Base-by-base conservation (phyloP, 1,284 basidiomycete genomes). In the Trametes versicolor region DNA sequence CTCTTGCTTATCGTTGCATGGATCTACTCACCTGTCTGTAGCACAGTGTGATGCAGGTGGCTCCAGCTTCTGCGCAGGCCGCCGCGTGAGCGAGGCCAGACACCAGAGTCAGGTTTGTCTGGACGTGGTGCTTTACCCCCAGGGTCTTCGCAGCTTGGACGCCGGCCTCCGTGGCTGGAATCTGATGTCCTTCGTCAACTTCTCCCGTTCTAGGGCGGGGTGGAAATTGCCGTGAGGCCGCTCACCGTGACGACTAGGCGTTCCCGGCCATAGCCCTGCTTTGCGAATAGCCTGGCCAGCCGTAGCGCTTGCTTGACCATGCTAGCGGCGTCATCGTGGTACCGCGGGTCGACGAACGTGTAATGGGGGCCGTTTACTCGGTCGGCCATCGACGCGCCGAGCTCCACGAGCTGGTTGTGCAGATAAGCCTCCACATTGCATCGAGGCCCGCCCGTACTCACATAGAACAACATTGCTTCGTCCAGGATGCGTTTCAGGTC, bases 111-210 rank as follows among this genome's bases (percentile, higher is more conserved):
- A 90, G 73, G 71, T 87, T 86, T 5, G 82, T 83, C 43, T 80
- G 75, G 43, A 88, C 82, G n/a, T 71, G 71, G 58, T 82, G 69
- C 50, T 72, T 71, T 7, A 72, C 63, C 47, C 78, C 73, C 19
- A 89, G 79, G 45, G 72, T 66, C 39, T 72, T 75, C 0, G 85
- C 81, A 7, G 88, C 87, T n/a, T 64, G 61, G 17, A 89, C 78
- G 17, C 87, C 88, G 23, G 76, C 76, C 50, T 83, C 79, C 2
- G 86, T 88, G 12, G 87, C 87, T 34, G 87, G 85, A 51, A 90
- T 82, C 87, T 89, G 61, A 27, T 32, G 34, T 27, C 37, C 54
- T 29, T 23, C 49, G 49, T 66, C 52, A 60, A 57, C 36, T 25
- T 39, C 29, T 37, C n/a, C 36, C 53, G 25, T 21, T 56, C 47